Conservation (phyloP, 75 land plant genomes). For the Picea glauca region DNA sequence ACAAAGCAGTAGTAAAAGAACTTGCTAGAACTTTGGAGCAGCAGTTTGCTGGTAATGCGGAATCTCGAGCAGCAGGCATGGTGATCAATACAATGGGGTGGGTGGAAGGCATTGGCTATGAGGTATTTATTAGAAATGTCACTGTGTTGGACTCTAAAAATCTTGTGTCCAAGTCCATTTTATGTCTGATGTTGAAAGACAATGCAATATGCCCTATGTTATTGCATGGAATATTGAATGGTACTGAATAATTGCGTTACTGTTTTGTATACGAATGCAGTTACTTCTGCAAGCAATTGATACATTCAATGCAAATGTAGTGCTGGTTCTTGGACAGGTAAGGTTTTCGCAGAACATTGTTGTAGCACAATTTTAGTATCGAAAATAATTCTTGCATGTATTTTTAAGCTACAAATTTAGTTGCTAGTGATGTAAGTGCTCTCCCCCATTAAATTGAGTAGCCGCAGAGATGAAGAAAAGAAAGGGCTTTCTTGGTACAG, state of each 20-base stretch:
- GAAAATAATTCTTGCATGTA: neutral
- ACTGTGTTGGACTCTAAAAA: neutral
- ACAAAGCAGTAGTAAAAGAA: slow-evolving; percentile 85
- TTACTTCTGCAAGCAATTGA: slow-evolving; percentile 91
- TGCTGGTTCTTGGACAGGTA: slow-evolving; percentile 97
- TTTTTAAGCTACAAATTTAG: neutral
- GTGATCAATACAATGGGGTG: slow-evolving; percentile 99
- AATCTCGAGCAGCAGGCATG: slow-evolving; percentile 93
- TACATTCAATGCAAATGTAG: slow-evolving; percentile 79
- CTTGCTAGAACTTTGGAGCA: slow-evolving; percentile 74
- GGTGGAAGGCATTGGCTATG: slow-evolving; percentile 98
- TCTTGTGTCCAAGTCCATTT: neutral
- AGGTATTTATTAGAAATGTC: slow-evolving; percentile 40
- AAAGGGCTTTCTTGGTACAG: too few species aligned
- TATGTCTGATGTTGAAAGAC: too few species aligned
- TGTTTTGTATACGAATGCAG: slow-evolving; percentile 40
- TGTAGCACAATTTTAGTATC: neutral
- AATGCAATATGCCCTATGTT: neutral
- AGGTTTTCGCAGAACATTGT: neutral
- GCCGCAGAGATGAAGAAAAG: too few species aligned
- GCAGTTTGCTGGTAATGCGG: slow-evolving; percentile 76
- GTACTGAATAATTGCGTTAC: neutral
- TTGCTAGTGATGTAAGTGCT: too few species aligned
- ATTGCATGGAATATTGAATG: neutral
- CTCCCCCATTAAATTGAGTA: too few species aligned